Evolutionary conservation across 352 stramenopile species (phyloP).

Genomic region (Globisporangium spinosum): DNA sequence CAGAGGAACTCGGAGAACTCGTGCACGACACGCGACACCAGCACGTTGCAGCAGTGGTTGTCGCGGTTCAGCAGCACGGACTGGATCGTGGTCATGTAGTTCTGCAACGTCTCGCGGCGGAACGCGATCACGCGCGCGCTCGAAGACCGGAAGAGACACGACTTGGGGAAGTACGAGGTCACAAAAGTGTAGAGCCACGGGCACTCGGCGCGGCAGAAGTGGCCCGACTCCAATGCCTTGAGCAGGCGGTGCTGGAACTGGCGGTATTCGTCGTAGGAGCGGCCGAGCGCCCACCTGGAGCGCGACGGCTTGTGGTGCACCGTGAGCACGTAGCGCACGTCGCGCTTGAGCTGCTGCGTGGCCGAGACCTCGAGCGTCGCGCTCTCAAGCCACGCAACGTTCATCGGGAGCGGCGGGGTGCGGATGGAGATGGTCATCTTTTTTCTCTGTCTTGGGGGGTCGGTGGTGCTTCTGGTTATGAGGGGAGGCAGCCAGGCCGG

Average conservation of each 20-base stretch:
- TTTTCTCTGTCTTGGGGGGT: not conserved
- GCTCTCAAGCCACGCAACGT: slow-evolving; percentile 11
- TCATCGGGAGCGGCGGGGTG: not conserved
- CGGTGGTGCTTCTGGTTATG: not conserved
- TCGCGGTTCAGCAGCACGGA: slow-evolving; percentile 26
- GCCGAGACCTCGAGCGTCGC: slow-evolving; percentile 8
- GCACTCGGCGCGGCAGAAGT: slow-evolving; percentile 50
- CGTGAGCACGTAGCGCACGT: slow-evolving; percentile 13
- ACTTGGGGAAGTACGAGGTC: slow-evolving; percentile 44
- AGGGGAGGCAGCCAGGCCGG: not conserved
- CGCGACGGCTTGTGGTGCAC: slow-evolving; percentile 11
- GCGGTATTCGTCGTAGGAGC: slow-evolving; percentile 23
- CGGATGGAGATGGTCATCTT: not conserved
- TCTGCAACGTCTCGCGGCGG: slow-evolving; percentile 35
- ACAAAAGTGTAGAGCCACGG: slow-evolving; percentile 49
- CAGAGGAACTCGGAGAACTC: slow-evolving; percentile 31
- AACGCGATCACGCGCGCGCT: slow-evolving; percentile 28
- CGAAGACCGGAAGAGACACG: slow-evolving; percentile 28
- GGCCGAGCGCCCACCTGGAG: slow-evolving; percentile 7
- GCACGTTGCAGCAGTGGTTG: slow-evolving; percentile 33
- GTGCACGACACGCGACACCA: slow-evolving; percentile 25
- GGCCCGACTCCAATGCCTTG: slow-evolving; percentile 25
- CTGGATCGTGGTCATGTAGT: slow-evolving; percentile 34
- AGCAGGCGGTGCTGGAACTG: slow-evolving; percentile 32
- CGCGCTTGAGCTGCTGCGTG: slow-evolving; percentile 8